Base-by-base conservation (phyloP, 1,284 basidiomycete genomes). In the Ganoderma lucidum region DNA sequence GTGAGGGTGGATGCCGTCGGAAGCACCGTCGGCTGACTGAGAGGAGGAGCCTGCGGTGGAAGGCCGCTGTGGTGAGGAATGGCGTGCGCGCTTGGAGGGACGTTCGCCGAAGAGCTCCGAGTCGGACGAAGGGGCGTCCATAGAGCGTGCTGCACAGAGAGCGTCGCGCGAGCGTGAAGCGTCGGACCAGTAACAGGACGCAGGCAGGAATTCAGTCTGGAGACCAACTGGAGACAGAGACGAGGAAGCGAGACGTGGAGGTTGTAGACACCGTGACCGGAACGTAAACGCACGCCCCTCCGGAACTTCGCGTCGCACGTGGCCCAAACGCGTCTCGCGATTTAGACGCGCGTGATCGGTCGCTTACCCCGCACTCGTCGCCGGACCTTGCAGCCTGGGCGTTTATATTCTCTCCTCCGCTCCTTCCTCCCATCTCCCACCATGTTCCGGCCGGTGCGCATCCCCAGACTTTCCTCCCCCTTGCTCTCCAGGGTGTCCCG, bases 81-180 rank as follows among this genome's bases (percentile, higher is more conserved):
- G 76, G 66, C 81, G 80, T 3, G 77, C 75, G 64, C 81, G 79
- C 68, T 81, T 81, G 32, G 70, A 44, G 23, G 80, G 76, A n/a
- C 75, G 78, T 42, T 74, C 72, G 48, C 67, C n/a, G 64, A 32
- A 55, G n/a, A 67, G 71, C 45, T 80, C 79, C 17, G 76, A 77
- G 71, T 77, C 76, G 17, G 78, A 74, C 42, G 75, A 72, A 73
- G 39, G 73, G 71, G 14, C 67, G 62, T 77, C 77, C 72, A 76
- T 77, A 44, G 45, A 42, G 61, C 9, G 44, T 62, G 60, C 17
- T 37, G 62, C 28, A 59, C 35, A 59, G 37, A 59, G 58, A 39
- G 37, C 39, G 58, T 41, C 23, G 35, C 62, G 28, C 61, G 41
- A 19, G 23, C 28, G 62, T 63, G 44, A 15, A 12, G 41, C 8